Base-by-base conservation (phyloP, 495 filamentous ascomycete genomes). In the Neurospora sp. region DNA sequence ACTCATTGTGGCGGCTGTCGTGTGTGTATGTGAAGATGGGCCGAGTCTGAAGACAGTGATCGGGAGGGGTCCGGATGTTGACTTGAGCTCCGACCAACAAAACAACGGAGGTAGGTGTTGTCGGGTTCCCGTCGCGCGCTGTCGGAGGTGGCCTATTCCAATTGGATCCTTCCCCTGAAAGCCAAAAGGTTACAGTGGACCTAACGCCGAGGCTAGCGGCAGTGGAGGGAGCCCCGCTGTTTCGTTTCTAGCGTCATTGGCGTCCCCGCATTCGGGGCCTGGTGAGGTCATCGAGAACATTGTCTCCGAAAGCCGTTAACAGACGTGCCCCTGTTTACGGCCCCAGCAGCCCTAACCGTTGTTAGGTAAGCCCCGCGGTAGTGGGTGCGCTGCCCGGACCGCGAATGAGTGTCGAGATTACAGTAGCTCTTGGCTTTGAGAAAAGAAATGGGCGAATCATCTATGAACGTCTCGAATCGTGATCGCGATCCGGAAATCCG, bases 1-100 rank as follows among this genome's bases (percentile, higher is more conserved):
- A 31, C 23, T 72, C 79, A 80, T 82, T 46, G 66, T 75, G 42
- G 20, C 10, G 46, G 44, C 4, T 23, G 18, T 10, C 31, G 44
- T 37, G 69, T 20, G 16, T 31, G 23, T 46, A 11, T 62, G 39
- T 8, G 39, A 54, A 12, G 39, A 27, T 72, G 71, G 0, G 9
- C n/a, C n/a, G 46, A 23, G 46, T 54, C 4, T 23, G 5, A 3
- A 27, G 46, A 54, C 4, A 10, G n/a, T 3, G 10, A n/a, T 48
- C 44, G n/a, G n/a, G 23, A 16, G 23, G 54, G 23, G 12, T 14
- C n/a, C n/a, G 20, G 11, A 16, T 59, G 48, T 59, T 59, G 48
- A 59, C 10, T 59, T 27, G 23, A 27, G 46, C 44, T 48, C 44
- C 44, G n/a, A 46, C n/a, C 39, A 4, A 38, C 38, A 38, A 35